phyloP scores from a whole-genome alignment of 2,329 filamentous ascomycete genomes.

The Coccinonectria pachysandricola region DNA sequence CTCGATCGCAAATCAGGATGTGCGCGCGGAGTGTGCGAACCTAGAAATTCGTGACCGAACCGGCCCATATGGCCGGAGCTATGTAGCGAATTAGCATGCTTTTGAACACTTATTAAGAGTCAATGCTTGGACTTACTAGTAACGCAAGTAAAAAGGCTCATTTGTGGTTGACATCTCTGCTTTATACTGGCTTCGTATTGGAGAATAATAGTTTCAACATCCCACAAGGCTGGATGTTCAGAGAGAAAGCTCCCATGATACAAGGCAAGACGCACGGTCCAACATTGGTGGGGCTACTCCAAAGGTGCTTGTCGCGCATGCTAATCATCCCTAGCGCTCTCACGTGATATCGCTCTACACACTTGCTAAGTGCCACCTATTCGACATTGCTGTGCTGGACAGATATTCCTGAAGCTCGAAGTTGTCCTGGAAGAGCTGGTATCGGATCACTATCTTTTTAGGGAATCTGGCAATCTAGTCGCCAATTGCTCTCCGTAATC shows the following conservation, averaged over 20 bases:
- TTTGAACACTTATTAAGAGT: no score
- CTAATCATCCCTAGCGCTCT: constrained; percentile 8
- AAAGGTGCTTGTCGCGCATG: no score
- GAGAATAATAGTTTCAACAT: constrained; percentile 2
- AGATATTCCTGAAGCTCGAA: constrained; percentile 27
- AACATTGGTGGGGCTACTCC: constrained; percentile 15
- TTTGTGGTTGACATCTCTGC: constrained; percentile 51
- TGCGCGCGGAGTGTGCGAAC: constrained; percentile 34
- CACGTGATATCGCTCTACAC: constrained; percentile 23
- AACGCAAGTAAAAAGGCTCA: constrained; percentile 90
- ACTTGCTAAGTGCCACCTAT: constrained; percentile 31
- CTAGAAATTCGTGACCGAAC: constrained; percentile 96
- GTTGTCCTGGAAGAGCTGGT: constrained; percentile 20
- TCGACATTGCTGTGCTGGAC: constrained; percentile 26
- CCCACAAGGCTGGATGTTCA: constrained; percentile 17
- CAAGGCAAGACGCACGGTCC: constrained; percentile 12
- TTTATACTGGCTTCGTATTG: constrained; percentile 3
- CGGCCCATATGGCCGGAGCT: constrained; percentile 96
- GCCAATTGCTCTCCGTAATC: constrained; percentile 19
- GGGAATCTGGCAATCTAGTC: constrained; percentile 20
- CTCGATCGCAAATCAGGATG: not conserved
- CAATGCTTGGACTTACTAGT: constrained; percentile 70
- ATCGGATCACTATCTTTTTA: no score
- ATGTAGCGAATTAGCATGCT: no score
- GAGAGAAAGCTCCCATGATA: constrained; percentile 8